Evolutionary conservation across 2,329 filamentous ascomycete genomes (phyloP).

Genomic region (Aspergillus calidoustus): DNA sequence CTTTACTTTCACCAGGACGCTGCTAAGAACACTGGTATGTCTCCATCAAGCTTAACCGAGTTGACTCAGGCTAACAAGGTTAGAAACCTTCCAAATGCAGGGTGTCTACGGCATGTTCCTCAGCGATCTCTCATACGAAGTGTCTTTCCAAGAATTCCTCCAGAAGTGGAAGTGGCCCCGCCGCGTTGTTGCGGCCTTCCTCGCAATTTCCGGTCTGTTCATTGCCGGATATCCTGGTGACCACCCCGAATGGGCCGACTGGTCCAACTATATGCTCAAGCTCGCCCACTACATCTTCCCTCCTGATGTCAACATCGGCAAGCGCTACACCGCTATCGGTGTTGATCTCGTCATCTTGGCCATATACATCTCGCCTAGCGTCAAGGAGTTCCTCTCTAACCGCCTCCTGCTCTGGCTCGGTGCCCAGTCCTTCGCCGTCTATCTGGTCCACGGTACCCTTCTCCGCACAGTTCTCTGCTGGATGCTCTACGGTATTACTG

Average conservation of each 20-base stretch:
- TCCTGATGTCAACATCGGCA: conserved; percentile 47
- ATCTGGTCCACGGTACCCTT: conserved; percentile 59
- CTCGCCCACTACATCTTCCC: conserved; percentile 53
- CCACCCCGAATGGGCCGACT: conserved; percentile 54
- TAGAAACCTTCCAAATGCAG: conserved; percentile 60
- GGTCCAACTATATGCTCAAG: conserved; percentile 52
- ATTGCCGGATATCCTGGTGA: conserved; percentile 57
- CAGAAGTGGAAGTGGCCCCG: conserved; percentile 46
- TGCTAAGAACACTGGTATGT: conserved; percentile 52
- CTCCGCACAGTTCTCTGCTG: conserved; percentile 57
- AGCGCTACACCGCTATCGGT: conserved; percentile 54
- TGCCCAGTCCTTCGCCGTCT: conserved; percentile 61
- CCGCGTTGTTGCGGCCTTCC: conserved; percentile 42
- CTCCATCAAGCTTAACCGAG: background rate
- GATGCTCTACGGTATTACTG: conserved; percentile 58
- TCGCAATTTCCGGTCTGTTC: conserved; percentile 52
- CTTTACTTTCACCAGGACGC: conserved; percentile 56
- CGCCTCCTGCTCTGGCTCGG: conserved; percentile 58
- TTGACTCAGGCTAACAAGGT: background rate
- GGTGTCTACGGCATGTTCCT: conserved; percentile 58
- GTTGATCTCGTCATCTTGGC: conserved; percentile 56
- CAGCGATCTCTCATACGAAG: conserved; percentile 55
- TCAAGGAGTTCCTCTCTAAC: conserved; percentile 56
- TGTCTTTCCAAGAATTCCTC: conserved; percentile 52
- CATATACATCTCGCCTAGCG: conserved; percentile 55